Evolutionary conservation across 257 asterid genomes (phyloP), one percentile per base, ranked within the genome.

Genomic region (Ophiorrhiza pumila): DNA sequence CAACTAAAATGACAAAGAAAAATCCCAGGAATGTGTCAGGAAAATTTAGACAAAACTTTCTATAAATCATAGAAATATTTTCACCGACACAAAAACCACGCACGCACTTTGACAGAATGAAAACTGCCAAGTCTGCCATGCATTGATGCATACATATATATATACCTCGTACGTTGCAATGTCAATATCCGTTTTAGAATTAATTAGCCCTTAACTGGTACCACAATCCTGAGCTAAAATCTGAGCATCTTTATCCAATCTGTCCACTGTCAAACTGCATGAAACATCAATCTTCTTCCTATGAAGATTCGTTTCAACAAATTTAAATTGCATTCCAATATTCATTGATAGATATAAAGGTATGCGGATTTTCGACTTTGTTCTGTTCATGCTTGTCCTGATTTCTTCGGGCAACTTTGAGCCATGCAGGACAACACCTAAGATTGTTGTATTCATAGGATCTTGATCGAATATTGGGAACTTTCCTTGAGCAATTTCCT

Each of bases 341-440:
- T 47, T 37, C 49, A 72, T 62, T 7, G 71, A 61, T 0, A 62
- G 45, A 4, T 29, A 46, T 49, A 72, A 62, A 22, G 76, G 68
- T n/a, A 49, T 72, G 41, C 12, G n/a, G 20, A 3, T 32, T 63
- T 53, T 58, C 20, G 59, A 50, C 20, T 43, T 42, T 4, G 4
- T 61, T 2, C 39, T 12, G 68, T 73, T 78, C 74, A 76, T 81
- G 79, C 42, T 57, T 17, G 1, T 58, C 12, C 5, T 23, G 42
- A 41, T 17, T 52, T 52, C 80, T 15, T 34, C 32, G 34, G 73
- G 72, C 67, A 69, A 67, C 4, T 35, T 77, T n/a, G 77, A 43
- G 1, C 77, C 69, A 71, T 34, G 43, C 27, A 71, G 2, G 5
- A 25, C 58, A 42, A 65, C 31, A 0, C 20, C 14, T 5, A 71